phyloP scores from a whole-genome alignment of 2,329 filamentous ascomycete genomes.

The Colletotrichum echinochloae region DNA sequence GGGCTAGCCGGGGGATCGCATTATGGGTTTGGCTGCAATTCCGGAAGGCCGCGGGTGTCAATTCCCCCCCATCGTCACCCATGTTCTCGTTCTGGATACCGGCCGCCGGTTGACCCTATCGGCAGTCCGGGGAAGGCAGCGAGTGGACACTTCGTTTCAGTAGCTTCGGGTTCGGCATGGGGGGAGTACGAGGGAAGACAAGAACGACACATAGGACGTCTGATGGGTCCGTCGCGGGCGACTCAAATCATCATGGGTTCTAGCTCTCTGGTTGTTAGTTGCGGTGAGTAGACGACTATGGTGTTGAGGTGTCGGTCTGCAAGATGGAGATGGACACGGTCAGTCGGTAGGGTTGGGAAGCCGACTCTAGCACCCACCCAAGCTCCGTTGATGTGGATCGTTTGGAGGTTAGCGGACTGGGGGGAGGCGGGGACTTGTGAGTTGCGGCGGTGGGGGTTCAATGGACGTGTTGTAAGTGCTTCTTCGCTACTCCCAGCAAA shows the following conservation, averaged over 20 bases:
- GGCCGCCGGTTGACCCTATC: conserved; percentile 27
- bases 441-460: conserved; percentile 5
- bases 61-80: conserved; percentile 9
- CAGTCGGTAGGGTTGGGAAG: conserved; percentile 9
- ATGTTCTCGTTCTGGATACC: conserved; percentile 8
- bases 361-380: conserved; percentile 6
- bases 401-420: conserved; percentile 12
- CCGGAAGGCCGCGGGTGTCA: conserved; percentile 31
- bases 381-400: conserved; percentile 29
- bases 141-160: conserved; percentile 35
- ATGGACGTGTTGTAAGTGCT: background rate
- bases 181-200: background rate
- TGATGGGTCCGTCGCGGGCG: conserved; percentile 14
- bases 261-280: background rate
- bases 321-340: background rate
- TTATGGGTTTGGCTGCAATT: conserved; percentile 31
- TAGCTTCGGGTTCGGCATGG: conserved; percentile 24
- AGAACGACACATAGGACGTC: conserved; percentile 24
- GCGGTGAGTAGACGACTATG: background rate
- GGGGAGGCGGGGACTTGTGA: background rate
- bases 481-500: background rate
- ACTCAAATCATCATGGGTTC: background rate
- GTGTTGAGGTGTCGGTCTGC: background rate
- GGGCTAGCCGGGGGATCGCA: conserved; percentile 10
- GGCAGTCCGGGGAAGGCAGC: conserved; percentile 37